Evolutionary conservation across 2,329 filamentous ascomycete genomes (phyloP).

Genomic region (Parasarocladium wereldwijsianum): DNA sequence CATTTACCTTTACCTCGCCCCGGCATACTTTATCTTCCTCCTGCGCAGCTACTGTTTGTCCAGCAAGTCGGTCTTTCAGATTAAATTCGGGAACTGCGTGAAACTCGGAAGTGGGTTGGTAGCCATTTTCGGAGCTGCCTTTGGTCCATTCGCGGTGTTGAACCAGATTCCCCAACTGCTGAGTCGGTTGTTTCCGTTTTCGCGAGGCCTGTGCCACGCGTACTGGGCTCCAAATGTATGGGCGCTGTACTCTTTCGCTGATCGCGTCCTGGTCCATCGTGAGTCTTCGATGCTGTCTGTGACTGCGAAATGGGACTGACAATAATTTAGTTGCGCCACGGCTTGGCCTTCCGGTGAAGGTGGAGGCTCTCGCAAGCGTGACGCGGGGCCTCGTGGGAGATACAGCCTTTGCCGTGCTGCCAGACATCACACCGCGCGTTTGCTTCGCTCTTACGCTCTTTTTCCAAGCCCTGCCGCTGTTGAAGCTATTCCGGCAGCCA

Average conservation of each 20-base stretch:
- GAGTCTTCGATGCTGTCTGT: conserved; percentile 17
- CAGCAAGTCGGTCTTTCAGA: conserved; percentile 57
- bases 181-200: conserved; percentile 82
- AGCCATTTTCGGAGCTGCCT: conserved; percentile 61
- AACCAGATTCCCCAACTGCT: conserved; percentile 74
- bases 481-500: conserved; percentile 64
- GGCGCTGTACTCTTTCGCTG: conserved; percentile 89
- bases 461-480: conserved; percentile 65
- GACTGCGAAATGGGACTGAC: neutral
- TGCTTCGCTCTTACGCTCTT: conserved; percentile 75
- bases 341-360: conserved; percentile 58
- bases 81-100: conserved; percentile 63
- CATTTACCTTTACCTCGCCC: conserved; percentile 91
- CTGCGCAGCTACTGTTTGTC: conserved; percentile 82
- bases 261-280: conserved; percentile 72
- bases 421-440: conserved; percentile 63
- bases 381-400: conserved; percentile 89
- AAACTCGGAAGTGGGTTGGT: conserved; percentile 67
- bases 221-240: conserved; percentile 98
- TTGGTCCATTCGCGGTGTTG: conserved; percentile 76
- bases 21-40: conserved; percentile 89
- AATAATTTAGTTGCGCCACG: conserved; percentile 56
- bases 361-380: conserved; percentile 68
- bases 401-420: conserved; percentile 83
- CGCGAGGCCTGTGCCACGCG: conserved; percentile 83